A percentile compares a stretch with the other conserved stretches of the same genome.
These are phyloP conservation scores for Aspergillus costaricaensis DNA, from an alignment of 2,329 filamentous ascomycete genomes.

Conservation along the genomic window DNA sequence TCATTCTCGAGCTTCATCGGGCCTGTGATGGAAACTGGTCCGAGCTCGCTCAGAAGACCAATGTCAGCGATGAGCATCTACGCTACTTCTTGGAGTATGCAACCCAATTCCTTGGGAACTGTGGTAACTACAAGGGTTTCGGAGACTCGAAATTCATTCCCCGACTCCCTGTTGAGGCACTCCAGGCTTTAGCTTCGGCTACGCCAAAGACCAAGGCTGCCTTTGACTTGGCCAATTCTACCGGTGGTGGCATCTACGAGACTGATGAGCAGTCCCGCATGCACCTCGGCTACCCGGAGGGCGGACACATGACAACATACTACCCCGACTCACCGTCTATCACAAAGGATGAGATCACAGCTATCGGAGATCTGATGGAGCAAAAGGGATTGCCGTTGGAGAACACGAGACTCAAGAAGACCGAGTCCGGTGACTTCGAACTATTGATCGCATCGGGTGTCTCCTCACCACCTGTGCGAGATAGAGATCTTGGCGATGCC, in stretches of 20 bases:
- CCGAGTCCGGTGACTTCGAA: conserved; percentile 64
- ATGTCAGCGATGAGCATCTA: conserved; percentile 64
- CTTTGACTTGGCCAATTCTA: conserved; percentile 63
- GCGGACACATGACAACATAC: conserved; percentile 78
- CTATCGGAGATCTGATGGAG: conserved; percentile 72
- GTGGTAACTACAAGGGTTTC: conserved; percentile 84
- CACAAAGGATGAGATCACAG: conserved; percentile 72
- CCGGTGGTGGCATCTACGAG: conserved; percentile 69
- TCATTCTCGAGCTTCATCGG: conserved; percentile 73
- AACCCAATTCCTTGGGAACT: conserved; percentile 76
- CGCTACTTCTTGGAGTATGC: conserved; percentile 74
- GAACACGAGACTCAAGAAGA: conserved; percentile 75
- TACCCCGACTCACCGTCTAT: conserved; percentile 76
- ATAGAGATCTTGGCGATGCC: conserved; percentile 69
- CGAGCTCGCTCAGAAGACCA: conserved; percentile 63
- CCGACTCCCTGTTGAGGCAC: conserved; percentile 63
- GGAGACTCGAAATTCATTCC: conserved; percentile 84
- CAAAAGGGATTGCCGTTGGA: conserved; percentile 70
- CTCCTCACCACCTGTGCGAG: conserved; percentile 59
- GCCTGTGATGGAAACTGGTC: conserved; percentile 70
- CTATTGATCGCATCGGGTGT: conserved; percentile 72
- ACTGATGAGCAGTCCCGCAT: conserved; percentile 64
- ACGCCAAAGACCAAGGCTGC: conserved; percentile 61
- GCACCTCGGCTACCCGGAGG: conserved; percentile 73
- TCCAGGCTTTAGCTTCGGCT: conserved; percentile 65